Evolutionary conservation across 148 eudicot genomes (phyloP), one percentile per base, ranked within the genome.

Genomic region (Rhododendron simsii): DNA sequence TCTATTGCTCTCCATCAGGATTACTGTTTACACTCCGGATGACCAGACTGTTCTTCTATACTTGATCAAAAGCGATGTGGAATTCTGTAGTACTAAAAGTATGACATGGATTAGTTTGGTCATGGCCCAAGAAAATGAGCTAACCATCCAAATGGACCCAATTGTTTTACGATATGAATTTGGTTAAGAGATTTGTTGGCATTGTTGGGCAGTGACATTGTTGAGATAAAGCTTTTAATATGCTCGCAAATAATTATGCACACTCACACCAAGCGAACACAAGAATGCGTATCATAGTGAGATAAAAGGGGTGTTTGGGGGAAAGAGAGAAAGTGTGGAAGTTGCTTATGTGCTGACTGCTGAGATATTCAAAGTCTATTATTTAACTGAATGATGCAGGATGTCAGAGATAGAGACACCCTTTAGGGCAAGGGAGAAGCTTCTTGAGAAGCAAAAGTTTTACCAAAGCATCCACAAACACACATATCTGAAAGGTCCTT

Each of bases 401-500:
- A 95, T 96, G 98, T n/a, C 84, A 5, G 79, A 39, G 87, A 6
- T 5, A 0, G 98, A 96, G 87, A 2, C 89, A 73, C 98, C 99
- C 48, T 96, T 95, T 88, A 88, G 88, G 57, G 94, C 99, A 16
- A 91, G 98, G 87, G 96, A 96, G 90, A 96, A 90, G 93, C 93
- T 96, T 47, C 0, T 90, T 26, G 95, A 91, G 89, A 94, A 89
- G 91, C 99, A 96, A 83, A 95, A 88, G 88, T 88, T 80, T 81
- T 95, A 86, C 89, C 99, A 96, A 87, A 90, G 85, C 88, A 78
- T 93, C 76, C 96, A 93, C 50, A 95, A 93, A 57, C 95, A 94
- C 88, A 96, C 96, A 6, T 85, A 95, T 89, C 88, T 96, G 71
- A 96, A 96, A 86, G 99, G 98, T 63, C 99, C 90, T 67, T n/a